Evolutionary conservation across 2,329 filamentous ascomycete species (phyloP).

Genomic region (Colletotrichum brevisporum): DNA sequence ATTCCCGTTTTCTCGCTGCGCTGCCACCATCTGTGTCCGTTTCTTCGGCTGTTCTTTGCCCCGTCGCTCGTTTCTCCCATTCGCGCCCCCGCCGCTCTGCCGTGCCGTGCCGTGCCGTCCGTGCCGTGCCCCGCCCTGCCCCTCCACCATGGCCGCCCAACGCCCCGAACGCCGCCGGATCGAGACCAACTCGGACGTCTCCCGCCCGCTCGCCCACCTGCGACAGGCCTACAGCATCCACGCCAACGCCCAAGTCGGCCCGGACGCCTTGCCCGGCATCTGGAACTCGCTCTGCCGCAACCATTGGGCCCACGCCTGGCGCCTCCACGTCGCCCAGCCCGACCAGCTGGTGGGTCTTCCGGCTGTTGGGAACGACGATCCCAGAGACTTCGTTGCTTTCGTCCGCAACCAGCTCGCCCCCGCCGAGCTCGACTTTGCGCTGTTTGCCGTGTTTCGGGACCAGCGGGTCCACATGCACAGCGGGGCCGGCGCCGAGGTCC

Average conservation of each 20-base stretch:
- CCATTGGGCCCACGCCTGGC: slow-evolving; percentile 11
- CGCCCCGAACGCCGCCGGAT: not conserved
- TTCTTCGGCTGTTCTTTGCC: no score
- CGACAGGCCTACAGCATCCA: not conserved
- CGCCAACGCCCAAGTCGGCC: not conserved
- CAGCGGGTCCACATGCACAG: not conserved
- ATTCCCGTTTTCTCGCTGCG: no score
- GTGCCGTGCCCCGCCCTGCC: not conserved
- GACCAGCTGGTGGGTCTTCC: not conserved
- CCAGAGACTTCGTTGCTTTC: slow-evolving; percentile 4
- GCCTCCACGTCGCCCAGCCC: slow-evolving; percentile 3
- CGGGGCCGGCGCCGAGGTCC: not conserved
- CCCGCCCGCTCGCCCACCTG: not conserved
- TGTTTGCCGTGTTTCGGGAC: slow-evolving; percentile 5
- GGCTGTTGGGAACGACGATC: not conserved
- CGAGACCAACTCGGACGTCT: slow-evolving; percentile 8
- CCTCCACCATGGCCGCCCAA: not conserved
- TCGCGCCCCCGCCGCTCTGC: no score
- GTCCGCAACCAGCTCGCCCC: not conserved
- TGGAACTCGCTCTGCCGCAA: not conserved
- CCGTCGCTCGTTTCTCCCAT: no score
- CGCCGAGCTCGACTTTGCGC: slow-evolving; percentile 4
- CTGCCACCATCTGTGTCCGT: no score
- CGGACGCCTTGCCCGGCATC: not conserved
- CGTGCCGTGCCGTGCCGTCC: no score